Base-by-base conservation (phyloP, 129 eudicot species). In the Lonicera japonica region DNA sequence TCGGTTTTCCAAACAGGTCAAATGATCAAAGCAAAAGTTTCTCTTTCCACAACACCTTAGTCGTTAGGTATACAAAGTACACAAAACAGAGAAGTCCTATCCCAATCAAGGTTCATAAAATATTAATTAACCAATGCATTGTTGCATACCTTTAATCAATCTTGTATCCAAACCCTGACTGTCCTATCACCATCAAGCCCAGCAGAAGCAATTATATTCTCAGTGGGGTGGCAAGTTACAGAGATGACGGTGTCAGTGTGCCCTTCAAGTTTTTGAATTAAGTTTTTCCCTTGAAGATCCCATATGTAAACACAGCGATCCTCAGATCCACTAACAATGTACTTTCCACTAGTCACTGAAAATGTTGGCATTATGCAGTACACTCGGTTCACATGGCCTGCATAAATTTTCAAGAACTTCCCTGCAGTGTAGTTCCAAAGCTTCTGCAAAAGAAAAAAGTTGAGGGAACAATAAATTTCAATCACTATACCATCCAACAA, bases 291-390 rank as follows among this genome's bases (percentile, higher is more conserved):
- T 64, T 94, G 95, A 54, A 94, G 70, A 77, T 85, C 88, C 99
- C 89, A 94, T 57, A 88, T 38, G 84, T 83, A 85, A 40, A 94
- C 83, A 63, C 99, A 82, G 11, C 80, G 64, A 72, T 88, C 99
- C 63, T 94, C 99, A 8, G 99, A 94, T 5, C 96, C 96, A 66
- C 89, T 85, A 11, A 88, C 96, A 54, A 94, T 88, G 67, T 86
- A 88, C 67, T 77, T 94, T 40, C 87, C 96, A 56, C 76, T 74
- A 2, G 96, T 82, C 62, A 88, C 94, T 0, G 99, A 94, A 36
- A 85, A 94, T 14, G 96, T 85, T 6, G 96, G 74, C 8, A 69
- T 81, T 77, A 87, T 77, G 77, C 99, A 94, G 64, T 88, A 92
- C 11, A 54, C 67, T 72, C 71, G 82, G 86, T 94, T 88, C 70